Base-by-base conservation (phyloP, 148 eudicot species). In the Euryodendron excelsum region DNA sequence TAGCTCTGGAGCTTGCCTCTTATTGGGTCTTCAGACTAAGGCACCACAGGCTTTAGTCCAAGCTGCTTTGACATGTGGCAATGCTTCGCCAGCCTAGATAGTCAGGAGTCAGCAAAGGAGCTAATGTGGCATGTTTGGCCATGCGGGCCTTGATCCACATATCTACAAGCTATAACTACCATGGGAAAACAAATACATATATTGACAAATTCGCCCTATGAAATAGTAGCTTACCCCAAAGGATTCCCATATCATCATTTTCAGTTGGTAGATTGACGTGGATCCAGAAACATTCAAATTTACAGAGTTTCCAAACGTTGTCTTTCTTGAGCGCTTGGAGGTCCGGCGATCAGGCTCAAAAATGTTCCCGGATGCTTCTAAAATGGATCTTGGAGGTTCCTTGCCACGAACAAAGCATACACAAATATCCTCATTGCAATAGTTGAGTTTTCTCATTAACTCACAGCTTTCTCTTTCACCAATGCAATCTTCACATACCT, bases 181-280 rank as follows among this genome's bases (percentile, higher is more conserved):
- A 41, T 41, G 45, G 45, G 9, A 41, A 41, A 41, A 41, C 45
- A 41, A 11, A 47, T 3, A 28, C 2, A 30, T 21, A 8, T 6
- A 8, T 44, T 11, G 70, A 45, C 17, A 14, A 45, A 61, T 39
- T 63, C 6, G 2, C 56, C 23, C 23, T 27, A 55, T 23, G 59
- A 76, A 67, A 81, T 23, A 85, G 84, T 15, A 86, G 73, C 91
- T 48, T 92, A 96, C 99, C 93, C 99, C 99, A 80, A 96, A 92
- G n/a, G 95, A 89, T 84, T 96, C 98, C 99, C 99, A 96, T 80
- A 96, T 93, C 98, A 96, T 96, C 99, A 96, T 96, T 81, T 93
- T 96, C 72, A 96, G 82, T 75, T 92, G 93, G 82, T 96, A 96
- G 44, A 96, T 71, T 41, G 99, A 85, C 1, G 98, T 96, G 25